These are phyloP conservation scores for Dichotomocladium elegans DNA, from an alignment of 371 early-diverging fungal genomes.

Conservation along the genomic window DNA sequence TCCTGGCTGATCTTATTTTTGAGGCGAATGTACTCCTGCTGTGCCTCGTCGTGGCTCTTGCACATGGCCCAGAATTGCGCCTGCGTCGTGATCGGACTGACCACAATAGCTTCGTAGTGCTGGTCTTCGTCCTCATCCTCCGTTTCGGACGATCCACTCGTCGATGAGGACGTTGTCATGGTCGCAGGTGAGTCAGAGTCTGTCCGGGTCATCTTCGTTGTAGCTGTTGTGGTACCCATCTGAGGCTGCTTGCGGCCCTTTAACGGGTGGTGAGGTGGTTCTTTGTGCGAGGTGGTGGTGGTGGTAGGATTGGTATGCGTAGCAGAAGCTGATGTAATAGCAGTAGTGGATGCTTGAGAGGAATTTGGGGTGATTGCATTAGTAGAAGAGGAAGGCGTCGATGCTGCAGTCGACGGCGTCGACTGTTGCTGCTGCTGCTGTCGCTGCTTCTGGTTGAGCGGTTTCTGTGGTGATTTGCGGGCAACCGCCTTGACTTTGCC, in stretches of 20 bases:
- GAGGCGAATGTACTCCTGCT: conserved; percentile 9
- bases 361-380: no score
- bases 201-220: no score
- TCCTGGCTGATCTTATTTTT: conserved; percentile 3
- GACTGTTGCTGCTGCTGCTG: neutral
- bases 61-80: conserved; percentile 4
- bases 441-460: neutral
- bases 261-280: neutral
- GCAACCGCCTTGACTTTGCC: no score
- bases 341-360: neutral
- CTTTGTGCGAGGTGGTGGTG: neutral
- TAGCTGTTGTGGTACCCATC: no score
- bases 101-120: conserved; percentile 3
- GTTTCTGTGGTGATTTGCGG: no score
- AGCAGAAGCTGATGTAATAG: neutral
- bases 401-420: conserved; percentile 1
- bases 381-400: neutral
- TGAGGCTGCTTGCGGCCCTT: no score
- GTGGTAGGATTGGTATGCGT: neutral
- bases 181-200: no score
- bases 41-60: conserved; percentile 14
- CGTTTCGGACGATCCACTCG: neutral
- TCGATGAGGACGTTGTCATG: no score
- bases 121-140: conserved; percentile 4
- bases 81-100: conserved; percentile 4